These are phyloP conservation scores for Talaromyces sp. DNA, from an alignment of 2,329 filamentous ascomycete genomes.

Conservation along the genomic window DNA sequence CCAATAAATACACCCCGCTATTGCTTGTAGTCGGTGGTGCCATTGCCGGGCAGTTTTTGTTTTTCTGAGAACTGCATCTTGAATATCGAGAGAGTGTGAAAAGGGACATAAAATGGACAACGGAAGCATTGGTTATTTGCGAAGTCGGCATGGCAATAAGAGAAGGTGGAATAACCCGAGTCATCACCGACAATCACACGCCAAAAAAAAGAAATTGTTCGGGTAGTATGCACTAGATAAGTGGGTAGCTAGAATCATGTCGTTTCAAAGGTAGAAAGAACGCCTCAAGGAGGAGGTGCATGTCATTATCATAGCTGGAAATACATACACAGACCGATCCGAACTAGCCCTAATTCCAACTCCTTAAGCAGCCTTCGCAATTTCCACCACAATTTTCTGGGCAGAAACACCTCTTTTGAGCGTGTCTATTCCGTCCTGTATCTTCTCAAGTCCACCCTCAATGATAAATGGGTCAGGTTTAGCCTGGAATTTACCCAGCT, in stretches of 20 bases:
- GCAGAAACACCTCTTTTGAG: constrained; percentile 36
- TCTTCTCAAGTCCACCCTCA: constrained; percentile 33
- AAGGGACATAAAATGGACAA: neutral
- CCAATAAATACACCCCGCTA: neutral
- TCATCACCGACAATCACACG: neutral
- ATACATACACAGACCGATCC: too few species aligned
- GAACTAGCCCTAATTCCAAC: neutral
- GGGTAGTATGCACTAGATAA: neutral
- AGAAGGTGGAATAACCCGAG: too few species aligned
- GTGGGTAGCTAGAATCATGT: neutral
- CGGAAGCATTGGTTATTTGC: neutral
- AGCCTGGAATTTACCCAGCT: constrained; percentile 24
- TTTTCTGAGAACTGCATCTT: neutral
- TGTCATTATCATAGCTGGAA: too few species aligned
- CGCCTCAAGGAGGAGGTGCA: neutral
- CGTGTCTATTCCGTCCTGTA: constrained; percentile 35
- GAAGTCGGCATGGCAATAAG: neutral
- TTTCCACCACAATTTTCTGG: constrained; percentile 34
- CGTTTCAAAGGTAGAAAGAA: neutral
- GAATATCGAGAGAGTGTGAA: neutral
- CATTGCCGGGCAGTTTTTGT: neutral
- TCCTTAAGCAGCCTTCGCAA: neutral
- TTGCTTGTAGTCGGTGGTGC: neutral
- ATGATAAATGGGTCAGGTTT: constrained; percentile 33
- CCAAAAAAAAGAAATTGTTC: neutral